Base-by-base conservation (phyloP, 2,329 filamentous ascomycete species). In the Epichloe gansuensis region DNA sequence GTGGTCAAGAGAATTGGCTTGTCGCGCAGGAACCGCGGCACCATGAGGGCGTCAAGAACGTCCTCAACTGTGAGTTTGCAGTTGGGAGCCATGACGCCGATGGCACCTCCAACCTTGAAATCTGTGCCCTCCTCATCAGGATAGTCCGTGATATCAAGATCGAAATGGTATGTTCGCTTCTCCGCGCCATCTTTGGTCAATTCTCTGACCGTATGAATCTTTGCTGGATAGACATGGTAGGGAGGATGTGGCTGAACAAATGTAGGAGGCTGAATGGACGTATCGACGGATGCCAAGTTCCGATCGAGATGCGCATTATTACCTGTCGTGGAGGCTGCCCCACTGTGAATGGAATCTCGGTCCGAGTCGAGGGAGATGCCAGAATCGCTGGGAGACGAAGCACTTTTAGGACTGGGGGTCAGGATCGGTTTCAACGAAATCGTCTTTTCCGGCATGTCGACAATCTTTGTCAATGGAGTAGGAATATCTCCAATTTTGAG, bases 101-200 rank as follows among this genome's bases (percentile, higher is more conserved):
- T 91, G 51, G 93, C 93, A 52, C 93, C 93, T 54, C 93, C 93
- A 17, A 98, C 93, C 65, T 91, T 91, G 76, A 97, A 98, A 65
- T 97, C 93, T 5, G 91, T 82, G 48, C 80, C 77, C 51, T 87
- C 86, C 70, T 94, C 89, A 21, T 82, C 79, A 0, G 93, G 90
- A 62, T 98, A 98, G 65, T 95, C 86, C 48, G 91, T 96, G 48
- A 98, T 86, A 62, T 98, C 93, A 45, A 98, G 81, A 62, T 97
- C 93, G 62, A 97, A 97, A 69, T 98, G 93, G 67, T 91, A 95
- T 0, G 93, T 98, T 55, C 91, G 81, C 80, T 98, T 98, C 75
- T 95, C 89, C 5, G 93, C 93, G 23, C 91, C 91, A 25, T 81
- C 75, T 65, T 82, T 86, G 12, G 93, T 98, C 65, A 98, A 73